Evolutionary conservation across 768 basidiomycete genomes (phyloP), one percentile per base, ranked within the genome.

Genomic region (Fistulinella prunicolor): DNA sequence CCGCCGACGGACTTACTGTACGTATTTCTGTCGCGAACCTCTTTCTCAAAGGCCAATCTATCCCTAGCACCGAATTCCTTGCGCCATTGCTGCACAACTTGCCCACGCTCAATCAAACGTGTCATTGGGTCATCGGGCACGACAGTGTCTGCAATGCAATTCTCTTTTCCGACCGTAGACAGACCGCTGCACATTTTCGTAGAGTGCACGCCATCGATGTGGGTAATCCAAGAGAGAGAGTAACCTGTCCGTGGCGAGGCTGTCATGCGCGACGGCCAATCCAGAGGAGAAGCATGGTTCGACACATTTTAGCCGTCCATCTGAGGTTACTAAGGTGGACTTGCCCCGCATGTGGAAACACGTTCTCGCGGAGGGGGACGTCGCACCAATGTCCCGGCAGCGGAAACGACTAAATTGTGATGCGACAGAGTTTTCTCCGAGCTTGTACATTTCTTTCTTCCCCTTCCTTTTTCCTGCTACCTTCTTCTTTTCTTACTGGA

Each of bases 321-420:
- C 43, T 50, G 5, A 23, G 38, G 9, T 12, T 44, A 22, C 24
- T 50, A 29, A 44, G n/a, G 32, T 50, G 49, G 43, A 39, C 30
- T 17, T 50, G 49, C 14, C 42, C 37, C 8, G 17, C 20, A 1
- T 50, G 49, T 14, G 23, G 3, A 12, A 44, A 38, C 30, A 44
- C 29, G 14, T 44, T 50, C 26, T 24, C 49, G 5, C 42, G 43
- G 16, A 50, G n/a, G 30, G 42, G 32, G 9, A 40, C 39, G 10
- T 14, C 13, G 13, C 30, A 32, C 30, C 7, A 14, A 14, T 32
- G 30, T 32, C 30, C n/a, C n/a, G n/a, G n/a, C n/a, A n/a, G n/a
- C n/a, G n/a, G n/a, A n/a, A n/a, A n/a, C n/a, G n/a, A n/a, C n/a
- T n/a, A n/a, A n/a, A n/a, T n/a, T n/a, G n/a, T n/a, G n/a, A n/a